Evolutionary conservation across 2,329 filamentous ascomycete species (phyloP).

Genomic region (Calonectria crousiana): DNA sequence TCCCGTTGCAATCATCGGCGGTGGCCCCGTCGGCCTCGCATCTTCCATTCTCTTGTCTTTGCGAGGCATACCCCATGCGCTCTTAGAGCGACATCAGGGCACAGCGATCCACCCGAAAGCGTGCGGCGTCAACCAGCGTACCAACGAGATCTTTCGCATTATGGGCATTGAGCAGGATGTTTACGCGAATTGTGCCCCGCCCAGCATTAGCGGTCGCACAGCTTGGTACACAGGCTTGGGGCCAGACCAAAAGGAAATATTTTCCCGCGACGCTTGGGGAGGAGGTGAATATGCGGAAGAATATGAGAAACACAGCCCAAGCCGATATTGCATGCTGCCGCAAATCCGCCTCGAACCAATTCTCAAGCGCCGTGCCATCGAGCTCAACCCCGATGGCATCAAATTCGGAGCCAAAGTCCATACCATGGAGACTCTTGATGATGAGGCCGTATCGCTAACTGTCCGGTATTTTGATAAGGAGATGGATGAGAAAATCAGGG

Average conservation of each 20-base stretch:
- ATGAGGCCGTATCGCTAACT: not conserved
- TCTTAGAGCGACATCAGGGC: constrained; percentile 4
- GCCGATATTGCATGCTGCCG: constrained; percentile 4
- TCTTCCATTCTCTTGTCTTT: constrained; percentile 5
- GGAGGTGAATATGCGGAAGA: not conserved
- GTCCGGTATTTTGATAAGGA: not conserved
- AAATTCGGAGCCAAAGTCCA: not conserved
- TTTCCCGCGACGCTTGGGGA: constrained; percentile 15
- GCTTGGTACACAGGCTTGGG: constrained; percentile 13
- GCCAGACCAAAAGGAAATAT: constrained; percentile 1
- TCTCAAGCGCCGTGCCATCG: not conserved
- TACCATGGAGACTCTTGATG: not conserved
- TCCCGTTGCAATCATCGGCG: constrained; percentile 9
- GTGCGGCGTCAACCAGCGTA: constrained; percentile 14
- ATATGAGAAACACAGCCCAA: constrained; percentile 5
- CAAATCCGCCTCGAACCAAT: constrained; percentile 15
- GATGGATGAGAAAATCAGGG: not conserved
- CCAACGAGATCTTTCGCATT: constrained; percentile 14
- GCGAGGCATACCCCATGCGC: constrained; percentile 4
- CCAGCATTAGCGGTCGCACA: not conserved
- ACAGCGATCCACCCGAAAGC: constrained; percentile 17
- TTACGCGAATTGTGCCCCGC: not conserved
- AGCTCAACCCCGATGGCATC: constrained; percentile 8
- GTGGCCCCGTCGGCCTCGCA: constrained; percentile 7
- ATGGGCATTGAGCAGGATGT: constrained; percentile 14